Percentiles rank a stretch among this genome's conserved stretches.
Conservation (phyloP, 495 filamentous ascomycete species). For the Aspergillus sparsus region DNA sequence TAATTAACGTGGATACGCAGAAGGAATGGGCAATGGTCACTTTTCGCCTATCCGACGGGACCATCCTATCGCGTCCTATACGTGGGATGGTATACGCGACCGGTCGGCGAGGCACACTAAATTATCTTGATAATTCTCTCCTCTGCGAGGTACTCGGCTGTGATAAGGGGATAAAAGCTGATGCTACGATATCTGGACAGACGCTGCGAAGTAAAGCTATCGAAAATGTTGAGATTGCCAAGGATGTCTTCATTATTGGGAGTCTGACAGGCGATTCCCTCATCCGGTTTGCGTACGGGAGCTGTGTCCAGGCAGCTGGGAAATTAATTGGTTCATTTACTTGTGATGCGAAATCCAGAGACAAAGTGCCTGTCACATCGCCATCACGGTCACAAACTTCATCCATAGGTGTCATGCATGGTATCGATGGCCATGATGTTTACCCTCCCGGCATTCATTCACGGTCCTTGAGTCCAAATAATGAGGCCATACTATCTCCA, state of each 20-base stretch:
- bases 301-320: slow-evolving; percentile 60
- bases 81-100: slow-evolving; percentile 60
- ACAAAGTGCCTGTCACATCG: slow-evolving; percentile 21
- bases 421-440: slow-evolving; percentile 45
- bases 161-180: slow-evolving; percentile 21
- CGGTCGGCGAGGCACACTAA: slow-evolving; percentile 59
- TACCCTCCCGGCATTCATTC: slow-evolving; percentile 19
- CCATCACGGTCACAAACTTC: slow-evolving; percentile 27
- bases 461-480: background rate
- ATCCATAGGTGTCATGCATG: slow-evolving; percentile 41
- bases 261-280: slow-evolving; percentile 67
- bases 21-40: slow-evolving; percentile 41
- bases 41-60: slow-evolving; percentile 50
- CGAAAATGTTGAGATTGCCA: slow-evolving; percentile 55
- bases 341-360: slow-evolving; percentile 21
- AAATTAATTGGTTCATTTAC: slow-evolving; percentile 44
- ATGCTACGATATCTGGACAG: slow-evolving; percentile 51
- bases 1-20: slow-evolving; percentile 43
- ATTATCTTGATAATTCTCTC: slow-evolving; percentile 54
- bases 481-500: background rate
- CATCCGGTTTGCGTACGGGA: slow-evolving; percentile 63
- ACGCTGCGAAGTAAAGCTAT: slow-evolving; percentile 58
- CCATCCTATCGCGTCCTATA: slow-evolving; percentile 45
- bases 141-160: slow-evolving; percentile 51
- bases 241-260: slow-evolving; percentile 60